A percentile compares a stretch with the other conserved stretches of the same genome.
These are phyloP conservation scores for Candida albicans DNA, from an alignment of 1,139 yeast species.

Conservation along the genomic window DNA sequence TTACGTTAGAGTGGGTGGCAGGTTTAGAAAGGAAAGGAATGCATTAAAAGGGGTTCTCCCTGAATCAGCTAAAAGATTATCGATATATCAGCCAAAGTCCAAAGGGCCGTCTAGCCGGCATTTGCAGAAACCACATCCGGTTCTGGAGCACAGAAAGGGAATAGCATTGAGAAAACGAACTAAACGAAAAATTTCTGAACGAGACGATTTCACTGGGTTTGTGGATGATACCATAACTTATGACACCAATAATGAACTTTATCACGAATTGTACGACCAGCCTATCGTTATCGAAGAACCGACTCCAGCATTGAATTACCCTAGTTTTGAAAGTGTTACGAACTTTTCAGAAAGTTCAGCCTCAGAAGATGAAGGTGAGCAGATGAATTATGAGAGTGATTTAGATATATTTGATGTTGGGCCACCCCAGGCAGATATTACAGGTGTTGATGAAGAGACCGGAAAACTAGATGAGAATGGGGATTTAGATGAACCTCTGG, in stretches of 20 bases:
- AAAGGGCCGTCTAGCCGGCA: slow-evolving; percentile 3
- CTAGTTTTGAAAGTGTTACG: background rate
- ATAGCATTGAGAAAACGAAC: slow-evolving; percentile 31
- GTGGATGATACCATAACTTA: slow-evolving; percentile 13
- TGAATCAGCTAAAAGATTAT: slow-evolving; percentile 38
- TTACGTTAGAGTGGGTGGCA: slow-evolving; percentile 35
- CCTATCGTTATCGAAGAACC: background rate
- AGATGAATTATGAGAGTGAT: slow-evolving; percentile 5
- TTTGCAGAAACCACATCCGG: background rate
- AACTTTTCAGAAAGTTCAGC: slow-evolving; percentile 5
- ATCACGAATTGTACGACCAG: slow-evolving; percentile 10
- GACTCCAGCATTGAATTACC: background rate
- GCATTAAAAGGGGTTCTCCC: slow-evolving; percentile 40
- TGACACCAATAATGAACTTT: slow-evolving; percentile 13
- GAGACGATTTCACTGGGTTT: slow-evolving; percentile 10
- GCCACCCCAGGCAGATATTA: background rate
- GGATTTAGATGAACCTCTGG: background rate
- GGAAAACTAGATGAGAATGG: background rate
- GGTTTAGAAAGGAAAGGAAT: slow-evolving; percentile 27
- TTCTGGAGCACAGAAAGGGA: slow-evolving; percentile 32
- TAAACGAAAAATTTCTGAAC: background rate
- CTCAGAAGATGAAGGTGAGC: slow-evolving; percentile 2
- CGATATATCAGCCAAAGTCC: slow-evolving; percentile 22
- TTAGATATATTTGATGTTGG: slow-evolving; percentile 6
- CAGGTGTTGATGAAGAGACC: background rate